Base-by-base conservation (phyloP, 768 basidiomycete species). In the Rhizopogon vinicolor region DNA sequence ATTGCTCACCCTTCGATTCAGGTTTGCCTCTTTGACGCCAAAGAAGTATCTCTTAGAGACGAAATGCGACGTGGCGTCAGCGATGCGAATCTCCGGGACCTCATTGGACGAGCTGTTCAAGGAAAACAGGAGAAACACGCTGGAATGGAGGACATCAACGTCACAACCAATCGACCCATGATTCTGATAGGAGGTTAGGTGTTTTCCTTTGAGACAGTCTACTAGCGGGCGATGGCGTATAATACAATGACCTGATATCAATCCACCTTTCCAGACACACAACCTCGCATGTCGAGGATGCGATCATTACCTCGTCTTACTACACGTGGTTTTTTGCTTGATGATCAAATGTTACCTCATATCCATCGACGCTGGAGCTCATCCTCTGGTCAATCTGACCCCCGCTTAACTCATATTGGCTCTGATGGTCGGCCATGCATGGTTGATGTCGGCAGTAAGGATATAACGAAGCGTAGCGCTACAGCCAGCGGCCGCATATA, bases 111-210 rank as follows among this genome's bases (percentile, higher is more conserved):
- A n/a, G 88, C 90, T 12, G 82, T 91, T 6, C 68, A 68, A 12
- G 80, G 78, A 39, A 93, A 92, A 76, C 80, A 87, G 65, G 88
- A 83, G 68, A 91, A 87, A 63, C 91, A 94, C 64, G 88, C 84
- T 40, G 89, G 85, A 40, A 92, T 92, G 91, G 85, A 88, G 64
- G 78, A 81, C 55, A 89, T 91, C 56, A 84, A 91, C 66, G 86
- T 87, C 53, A 68, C 81, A 41, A 81, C 81, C 44, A 93, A 93
- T 72, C 78, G 89, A 50, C 89, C 91, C 10, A 95, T 95, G 92
- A 94, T 94, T 59, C 75, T 91, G 58, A 95, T 95, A 70, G 93
- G 93, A 72, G 93, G 93, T 86, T 95, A 82, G 89, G 81, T 83
- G 65, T 60, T 68, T 73, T 59, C 61, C 52, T 66, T 61, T 56